Evolutionary conservation across 352 stramenopile species (phyloP), one percentile per base, ranked within the genome.

Genomic region (Globisporangium takayamanum): DNA sequence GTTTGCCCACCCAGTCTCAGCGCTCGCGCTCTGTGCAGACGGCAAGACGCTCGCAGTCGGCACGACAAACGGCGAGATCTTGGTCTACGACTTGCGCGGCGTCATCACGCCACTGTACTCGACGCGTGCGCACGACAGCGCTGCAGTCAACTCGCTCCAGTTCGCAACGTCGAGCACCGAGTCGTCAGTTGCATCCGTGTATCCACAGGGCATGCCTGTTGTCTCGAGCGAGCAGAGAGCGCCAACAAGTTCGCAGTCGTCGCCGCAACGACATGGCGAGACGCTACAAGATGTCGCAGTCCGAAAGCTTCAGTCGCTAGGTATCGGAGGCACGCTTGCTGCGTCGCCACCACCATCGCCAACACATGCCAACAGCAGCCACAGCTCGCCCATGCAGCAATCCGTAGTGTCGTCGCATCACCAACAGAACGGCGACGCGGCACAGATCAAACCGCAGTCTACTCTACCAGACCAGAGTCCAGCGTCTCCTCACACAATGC

Each of bases 1-100:
- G 44, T 74, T 88, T 50, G 70, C 83, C 18, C 66, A 84, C 11
- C 79, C 77, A 15, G 68, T 89, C 5, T 80, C 77, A 2, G 72
- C 77, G 0, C 63, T 89, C 7, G 70, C 80, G 22, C 63, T 89
- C 4, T 86, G 77, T 60, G 77, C 73, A 6, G 79, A 87, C 58
- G 79, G 76, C 8, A 89, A 89, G 46, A 89, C 79, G 11, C 67
- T 88, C 0, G 73, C 76, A 18, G 70, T 86, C 0, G 78, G 78
- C 5, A 85, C 74, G 1, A 78, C 61, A 30, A 72, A 49, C 3
- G 80, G 80, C 18, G 72, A 85, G 22, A 75, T 91, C 25, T 53
- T 86, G 3, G 51, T 89, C 25, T 89, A 86, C 60, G 81, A 91
- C 57, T 60, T 91, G 8, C 73, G 81, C 10, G 76, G 78, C 18